Evolutionary conservation across 768 basidiomycete species (phyloP), one percentile per base, ranked within the genome.

Genomic region (Xerocomellus dryophilus): DNA sequence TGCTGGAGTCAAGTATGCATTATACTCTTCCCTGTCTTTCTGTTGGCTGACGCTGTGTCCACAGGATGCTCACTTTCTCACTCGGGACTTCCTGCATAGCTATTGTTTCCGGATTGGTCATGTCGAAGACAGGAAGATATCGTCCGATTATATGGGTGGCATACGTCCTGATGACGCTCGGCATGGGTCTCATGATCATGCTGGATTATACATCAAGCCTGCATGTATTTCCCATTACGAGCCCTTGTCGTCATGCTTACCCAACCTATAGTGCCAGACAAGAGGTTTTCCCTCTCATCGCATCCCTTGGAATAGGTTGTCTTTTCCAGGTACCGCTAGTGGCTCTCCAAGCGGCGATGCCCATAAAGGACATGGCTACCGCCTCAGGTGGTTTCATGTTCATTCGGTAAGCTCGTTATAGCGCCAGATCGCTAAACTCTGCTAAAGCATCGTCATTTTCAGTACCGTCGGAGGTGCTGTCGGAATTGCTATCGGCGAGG

Each of bases 331-430:
- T 73, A 5, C 89, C 88, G 0, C 70, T 90, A 7, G 82, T 91
- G 47, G 87, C 78, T 14, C 70, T 93, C 14, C 91, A 93, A 71
- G 88, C 90, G 2, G 85, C 90, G 1, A 94, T 94, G 90, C 92
- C 92, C 0, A 62, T 90, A 15, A 85, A 83, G 61, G 89, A 93
- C 58, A 90, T 93, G 89, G 89, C 90, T 3, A 90, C 90, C 2
- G 83, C 82, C 49, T 90, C 90, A 0, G 74, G 80, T 1, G 82
- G 83, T 0, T 87, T 86, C 62, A 80, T 81, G 20, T 85, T 93
- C 63, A 72, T 93, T 58, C 78, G 86, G 82, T 84, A 65, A 29
- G 71, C 52, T 17, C 5, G 27, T 34, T 17, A 11, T 34, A 8
- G 4, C 14, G 8, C 29, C 7, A 5, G 15, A 32, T 40, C 5